Evolutionary conservation across 2,329 filamentous ascomycete species (phyloP).

Genomic region (Penicillium sp.): DNA sequence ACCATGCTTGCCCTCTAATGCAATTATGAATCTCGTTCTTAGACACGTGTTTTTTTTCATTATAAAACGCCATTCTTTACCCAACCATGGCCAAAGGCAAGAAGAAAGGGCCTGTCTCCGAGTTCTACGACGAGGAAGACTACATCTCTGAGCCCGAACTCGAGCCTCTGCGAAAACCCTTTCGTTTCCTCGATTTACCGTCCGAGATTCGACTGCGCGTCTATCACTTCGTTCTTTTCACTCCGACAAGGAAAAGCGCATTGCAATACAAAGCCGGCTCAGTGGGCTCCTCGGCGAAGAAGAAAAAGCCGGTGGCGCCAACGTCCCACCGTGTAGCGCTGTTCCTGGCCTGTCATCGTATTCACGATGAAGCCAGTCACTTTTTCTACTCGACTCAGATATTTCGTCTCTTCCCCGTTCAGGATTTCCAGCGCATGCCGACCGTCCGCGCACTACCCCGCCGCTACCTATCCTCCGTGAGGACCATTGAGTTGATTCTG

Average conservation of each 20-base stretch:
- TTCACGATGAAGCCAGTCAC: constrained; percentile 52
- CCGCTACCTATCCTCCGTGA: constrained; percentile 52
- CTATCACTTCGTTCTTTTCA: constrained; percentile 47
- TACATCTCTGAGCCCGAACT: constrained; percentile 19
- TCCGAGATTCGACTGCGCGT: constrained; percentile 54
- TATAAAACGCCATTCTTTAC: constrained; percentile 17
- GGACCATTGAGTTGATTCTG: constrained; percentile 55
- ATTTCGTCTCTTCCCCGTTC: constrained; percentile 54
- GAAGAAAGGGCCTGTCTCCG: constrained; percentile 15
- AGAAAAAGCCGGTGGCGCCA: constrained; percentile 33
- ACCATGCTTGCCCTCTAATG: constrained; percentile 15
- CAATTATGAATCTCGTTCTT: constrained; percentile 20
- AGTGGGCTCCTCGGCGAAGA: constrained; percentile 38
- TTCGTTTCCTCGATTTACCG: constrained; percentile 54
- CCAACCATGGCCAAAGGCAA: constrained; percentile 16
- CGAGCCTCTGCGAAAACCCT: constrained; percentile 30
- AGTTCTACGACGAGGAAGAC: constrained; percentile 16
- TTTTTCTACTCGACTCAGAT: constrained; percentile 53
- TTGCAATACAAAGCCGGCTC: constrained; percentile 29
- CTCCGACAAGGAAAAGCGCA: constrained; percentile 29
- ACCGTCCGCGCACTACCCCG: constrained; percentile 51
- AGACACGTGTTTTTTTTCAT: constrained; percentile 17
- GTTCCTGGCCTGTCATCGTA: constrained; percentile 42
- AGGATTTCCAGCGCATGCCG: constrained; percentile 47
- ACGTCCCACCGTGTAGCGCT: constrained; percentile 37